Conservation (phyloP, 306 rosid species). For the Quercus gilva region DNA sequence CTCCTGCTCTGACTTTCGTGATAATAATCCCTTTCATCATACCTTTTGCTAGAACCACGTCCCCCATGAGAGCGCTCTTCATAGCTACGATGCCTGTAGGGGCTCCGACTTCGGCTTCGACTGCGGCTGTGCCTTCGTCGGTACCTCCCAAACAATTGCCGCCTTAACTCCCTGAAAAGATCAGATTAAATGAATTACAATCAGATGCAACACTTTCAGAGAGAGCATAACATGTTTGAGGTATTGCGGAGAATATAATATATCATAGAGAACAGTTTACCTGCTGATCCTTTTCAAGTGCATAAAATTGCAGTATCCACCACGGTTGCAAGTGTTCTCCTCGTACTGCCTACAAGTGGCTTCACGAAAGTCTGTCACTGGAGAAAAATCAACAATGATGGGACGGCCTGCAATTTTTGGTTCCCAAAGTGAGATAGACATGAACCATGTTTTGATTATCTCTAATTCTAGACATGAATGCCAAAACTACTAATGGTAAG, state of each 20-base stretch:
- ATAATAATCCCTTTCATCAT: constrained; percentile 64
- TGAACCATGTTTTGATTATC: too few species aligned
- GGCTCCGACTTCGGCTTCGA: constrained; percentile 70
- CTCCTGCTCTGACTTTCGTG: constrained; percentile 56
- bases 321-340: constrained; percentile 71
- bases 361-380: constrained; percentile 68
- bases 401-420: constrained; percentile 49
- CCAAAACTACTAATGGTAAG: too few species aligned
- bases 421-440: not conserved
- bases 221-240: too few species aligned
- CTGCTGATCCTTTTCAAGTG: constrained; percentile 69
- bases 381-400: constrained; percentile 71
- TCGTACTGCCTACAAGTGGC: constrained; percentile 80
- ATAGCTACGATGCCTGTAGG: constrained; percentile 66
- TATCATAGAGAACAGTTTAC: constrained; percentile 11
- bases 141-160: constrained; percentile 50
- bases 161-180: constrained; percentile 62
- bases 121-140: constrained; percentile 44
- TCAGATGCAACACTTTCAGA: not conserved
- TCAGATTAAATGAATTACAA: not conserved
- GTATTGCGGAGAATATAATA: not conserved
- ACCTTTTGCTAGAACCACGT: constrained; percentile 50
- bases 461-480: too few species aligned
- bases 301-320: constrained; percentile 78
- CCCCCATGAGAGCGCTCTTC: constrained; percentile 55